These are phyloP conservation scores for Papiliotrema flavescens DNA, from an alignment of 1,284 basidiomycete genomes.

Conservation along the genomic window DNA sequence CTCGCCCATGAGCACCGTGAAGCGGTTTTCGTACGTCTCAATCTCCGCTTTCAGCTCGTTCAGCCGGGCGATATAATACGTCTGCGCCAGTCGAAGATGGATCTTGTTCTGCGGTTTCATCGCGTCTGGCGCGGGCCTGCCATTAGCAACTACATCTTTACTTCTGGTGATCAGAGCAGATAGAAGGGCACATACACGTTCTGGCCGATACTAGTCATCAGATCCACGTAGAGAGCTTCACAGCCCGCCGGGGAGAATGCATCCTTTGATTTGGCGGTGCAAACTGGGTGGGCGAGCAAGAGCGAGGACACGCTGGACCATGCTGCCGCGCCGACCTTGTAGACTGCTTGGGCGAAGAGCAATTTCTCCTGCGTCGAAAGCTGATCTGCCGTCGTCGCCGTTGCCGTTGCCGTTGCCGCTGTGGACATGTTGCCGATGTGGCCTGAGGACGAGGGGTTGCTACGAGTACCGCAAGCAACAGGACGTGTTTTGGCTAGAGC, in stretches of 20 bases:
- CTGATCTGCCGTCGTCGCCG: background rate
- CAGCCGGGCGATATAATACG: constrained; percentile 65
- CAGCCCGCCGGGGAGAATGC: constrained; percentile 69
- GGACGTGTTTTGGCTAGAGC: too few species aligned
- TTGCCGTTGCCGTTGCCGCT: background rate
- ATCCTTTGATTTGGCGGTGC: constrained; percentile 57
- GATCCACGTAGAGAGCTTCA: constrained; percentile 59
- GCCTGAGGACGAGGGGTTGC: background rate
- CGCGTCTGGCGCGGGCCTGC: constrained; percentile 40
- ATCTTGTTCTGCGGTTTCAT: constrained; percentile 46
- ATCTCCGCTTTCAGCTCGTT: constrained; percentile 68
- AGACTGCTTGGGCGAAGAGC: constrained; percentile 76
- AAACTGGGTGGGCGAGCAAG: constrained; percentile 53
- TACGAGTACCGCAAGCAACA: too few species aligned
- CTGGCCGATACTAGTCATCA: constrained; percentile 65
- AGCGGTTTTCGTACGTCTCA: constrained; percentile 65
- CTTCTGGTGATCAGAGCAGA: too few species aligned
- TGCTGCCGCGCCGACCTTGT: constrained; percentile 71
- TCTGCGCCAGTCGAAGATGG: constrained; percentile 68
- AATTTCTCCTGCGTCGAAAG: constrained; percentile 52
- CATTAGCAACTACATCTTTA: constrained; percentile 3
- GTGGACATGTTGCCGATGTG: background rate
- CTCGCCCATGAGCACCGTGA: constrained; percentile 54
- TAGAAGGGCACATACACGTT: constrained; percentile 59
- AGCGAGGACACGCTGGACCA: constrained; percentile 68